Evolutionary conservation across 2,329 filamentous ascomycete species (phyloP).

Genomic region (Chrysosporium queenslandicum): DNA sequence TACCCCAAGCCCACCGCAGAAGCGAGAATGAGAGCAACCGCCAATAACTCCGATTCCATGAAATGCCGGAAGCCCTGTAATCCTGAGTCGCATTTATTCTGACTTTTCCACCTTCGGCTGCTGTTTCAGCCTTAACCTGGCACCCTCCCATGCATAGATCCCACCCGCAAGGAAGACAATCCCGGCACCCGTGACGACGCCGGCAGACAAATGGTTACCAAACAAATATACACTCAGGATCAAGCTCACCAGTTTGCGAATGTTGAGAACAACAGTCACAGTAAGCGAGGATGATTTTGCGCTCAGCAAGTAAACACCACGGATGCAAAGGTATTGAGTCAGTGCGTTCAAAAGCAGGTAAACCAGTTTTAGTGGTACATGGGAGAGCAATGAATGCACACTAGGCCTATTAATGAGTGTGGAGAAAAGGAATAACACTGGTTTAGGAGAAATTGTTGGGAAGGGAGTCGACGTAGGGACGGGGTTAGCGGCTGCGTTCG

Average conservation of each 20-base stretch:
- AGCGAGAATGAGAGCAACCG: neutral
- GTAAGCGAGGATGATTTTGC: conserved; percentile 83
- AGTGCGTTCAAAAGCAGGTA: conserved; percentile 49
- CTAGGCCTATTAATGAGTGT: conserved; percentile 19
- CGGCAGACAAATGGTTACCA: conserved; percentile 66
- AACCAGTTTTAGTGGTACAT: conserved; percentile 29
- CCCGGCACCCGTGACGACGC: conserved; percentile 69
- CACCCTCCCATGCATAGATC: conserved; percentile 68
- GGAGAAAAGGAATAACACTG: conserved; percentile 22
- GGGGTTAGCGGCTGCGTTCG: conserved; percentile 2
- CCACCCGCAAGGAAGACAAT: conserved; percentile 88
- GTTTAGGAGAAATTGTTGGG: neutral
- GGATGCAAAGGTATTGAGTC: conserved; percentile 90
- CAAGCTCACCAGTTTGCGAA: conserved; percentile 85
- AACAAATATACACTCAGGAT: conserved; percentile 89
- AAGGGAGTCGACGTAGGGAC: neutral
- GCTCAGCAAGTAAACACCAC: conserved; percentile 88
- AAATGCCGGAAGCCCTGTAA: neutral
- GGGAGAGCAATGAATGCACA: conserved; percentile 22
- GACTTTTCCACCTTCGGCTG: conserved; percentile 6
- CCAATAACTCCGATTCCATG: neutral
- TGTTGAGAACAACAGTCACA: conserved; percentile 91
- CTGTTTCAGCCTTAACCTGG: conserved; percentile 25
- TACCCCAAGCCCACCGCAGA: neutral
- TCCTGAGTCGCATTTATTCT: neutral